Base-by-base conservation (phyloP, 768 basidiomycete genomes). In the Mycena chlorophos region DNA sequence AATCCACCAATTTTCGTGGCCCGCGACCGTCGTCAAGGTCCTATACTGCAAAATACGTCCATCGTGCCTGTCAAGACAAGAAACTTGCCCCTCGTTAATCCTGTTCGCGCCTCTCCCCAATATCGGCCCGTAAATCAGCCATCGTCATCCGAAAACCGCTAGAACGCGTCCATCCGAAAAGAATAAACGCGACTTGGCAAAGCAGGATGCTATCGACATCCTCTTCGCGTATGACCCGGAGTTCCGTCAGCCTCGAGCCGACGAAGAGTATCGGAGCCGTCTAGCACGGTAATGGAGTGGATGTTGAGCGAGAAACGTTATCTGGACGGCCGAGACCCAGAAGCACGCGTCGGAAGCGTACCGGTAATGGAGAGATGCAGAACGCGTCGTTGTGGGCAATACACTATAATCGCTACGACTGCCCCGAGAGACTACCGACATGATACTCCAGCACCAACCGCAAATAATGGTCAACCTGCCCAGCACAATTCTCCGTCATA, bases 201-300 rank as follows among this genome's bases (percentile, higher is more conserved):
- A 1, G 77, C 75, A 0, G 79, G 80, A 56, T 81, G 80, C 27
- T n/a, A n/a, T n/a, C n/a, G n/a, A n/a, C 71, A 3, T 79, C 78
- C 51, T 70, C 58, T 65, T 73, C 80, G 63, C 83, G 82, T 55
- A 79, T 78, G 2, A 82, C 80, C 78, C 78, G 80, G 3, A 85
- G 66, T 56, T 82, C 77, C 2, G 81, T 81, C 65, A 84, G 60
- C 1, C 80, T 83, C 25, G 83, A 78, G 4, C 84, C 83, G 52
- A 81, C 73, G 2, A 78, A 77, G 14, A 85, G 73, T 77, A 54
- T 83, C 74, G n/a, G 81, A 82, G 5, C 77, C 78, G 63, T 84
- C 83, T 0, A 80, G 79, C 1, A 82, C 75, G 8, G 71, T 68
- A 49, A 84, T 65, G 28, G 74, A 75, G 2, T 75, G 78, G 16